phyloP scores from a whole-genome alignment of 139 green algal species.

The Ettlia oleoabundans region DNA sequence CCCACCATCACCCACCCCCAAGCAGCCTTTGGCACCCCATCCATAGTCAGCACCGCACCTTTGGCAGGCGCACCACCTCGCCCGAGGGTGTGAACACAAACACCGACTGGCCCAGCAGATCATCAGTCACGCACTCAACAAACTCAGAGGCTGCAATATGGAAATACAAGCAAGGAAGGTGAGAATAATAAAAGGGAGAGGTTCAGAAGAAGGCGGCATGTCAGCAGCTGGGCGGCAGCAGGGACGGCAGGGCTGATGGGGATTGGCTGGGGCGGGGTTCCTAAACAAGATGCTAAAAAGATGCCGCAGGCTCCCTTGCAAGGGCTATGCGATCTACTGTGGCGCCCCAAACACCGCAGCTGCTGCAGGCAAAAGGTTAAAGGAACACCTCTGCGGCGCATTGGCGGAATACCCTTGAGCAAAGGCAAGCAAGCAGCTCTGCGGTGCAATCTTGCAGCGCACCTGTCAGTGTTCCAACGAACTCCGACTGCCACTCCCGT shows the following conservation, averaged over 20 bases:
- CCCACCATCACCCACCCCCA: no score
- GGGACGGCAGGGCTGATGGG: no score
- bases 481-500: constrained; percentile 86
- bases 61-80: constrained; percentile 77
- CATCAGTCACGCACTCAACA: constrained; percentile 84
- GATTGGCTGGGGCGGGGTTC: no score
- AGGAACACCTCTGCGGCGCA: no score
- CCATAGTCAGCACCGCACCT: constrained; percentile 45
- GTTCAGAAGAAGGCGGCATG: not conserved
- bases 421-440: no score
- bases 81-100: constrained; percentile 87
- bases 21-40: no score
- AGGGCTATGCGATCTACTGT: no score
- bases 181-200: not conserved
- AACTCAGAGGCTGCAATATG: constrained; percentile 75
- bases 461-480: constrained; percentile 72
- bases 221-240: not conserved
- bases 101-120: constrained; percentile 78
- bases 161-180: not conserved
- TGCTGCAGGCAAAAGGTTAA: no score
- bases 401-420: no score
- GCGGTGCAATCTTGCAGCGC: not conserved
- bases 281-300: no score
- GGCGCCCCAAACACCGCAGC: not conserved
- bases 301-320: no score